phyloP scores from a whole-genome alignment of 1,139 yeast species.

The Pichia sp. region DNA sequence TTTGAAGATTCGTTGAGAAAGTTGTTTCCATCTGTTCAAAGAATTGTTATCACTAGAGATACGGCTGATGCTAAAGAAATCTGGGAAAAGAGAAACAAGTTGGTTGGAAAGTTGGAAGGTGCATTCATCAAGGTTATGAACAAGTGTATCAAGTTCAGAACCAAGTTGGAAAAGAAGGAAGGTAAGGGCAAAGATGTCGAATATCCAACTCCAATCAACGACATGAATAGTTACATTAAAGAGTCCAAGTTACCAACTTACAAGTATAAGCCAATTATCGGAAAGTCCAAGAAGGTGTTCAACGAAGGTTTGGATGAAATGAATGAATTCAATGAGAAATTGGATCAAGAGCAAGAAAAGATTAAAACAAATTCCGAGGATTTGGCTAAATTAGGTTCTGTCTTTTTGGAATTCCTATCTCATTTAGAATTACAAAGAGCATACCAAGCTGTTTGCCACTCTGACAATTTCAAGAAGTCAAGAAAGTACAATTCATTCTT shows the following conservation, averaged over 20 bases:
- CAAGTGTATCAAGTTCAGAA: conserved; percentile 58
- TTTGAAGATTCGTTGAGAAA: conserved; percentile 61
- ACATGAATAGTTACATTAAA: conserved; percentile 66
- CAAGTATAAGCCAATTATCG: conserved; percentile 61
- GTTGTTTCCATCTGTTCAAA: conserved; percentile 67
- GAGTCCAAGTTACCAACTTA: conserved; percentile 75
- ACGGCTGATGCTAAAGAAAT: conserved; percentile 55
- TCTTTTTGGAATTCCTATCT: conserved; percentile 80
- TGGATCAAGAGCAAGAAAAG: conserved; percentile 55
- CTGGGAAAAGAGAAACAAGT: conserved; percentile 59
- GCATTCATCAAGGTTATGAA: conserved; percentile 63
- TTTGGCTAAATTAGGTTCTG: conserved; percentile 58
- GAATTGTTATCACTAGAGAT: conserved; percentile 75
- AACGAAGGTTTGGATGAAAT: conserved; percentile 65
- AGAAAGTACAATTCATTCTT: conserved; percentile 51
- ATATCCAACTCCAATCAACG: conserved; percentile 45
- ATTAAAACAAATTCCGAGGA: conserved; percentile 34
- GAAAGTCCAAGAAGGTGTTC: conserved; percentile 85
- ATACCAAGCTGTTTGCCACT: conserved; percentile 65
- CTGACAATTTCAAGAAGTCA: conserved; percentile 40
- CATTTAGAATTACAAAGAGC: conserved; percentile 91
- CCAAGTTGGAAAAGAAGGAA: conserved; percentile 59
- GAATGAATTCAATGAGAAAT: conserved; percentile 65
- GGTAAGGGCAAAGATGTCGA: conserved; percentile 18
- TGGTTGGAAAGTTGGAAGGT: conserved; percentile 64